A percentile compares a stretch with the other conserved stretches of the same genome.
These are phyloP conservation scores for Zoysia matrella DNA, from an alignment of 202 grass and related monocot species.

Conservation along the genomic window DNA sequence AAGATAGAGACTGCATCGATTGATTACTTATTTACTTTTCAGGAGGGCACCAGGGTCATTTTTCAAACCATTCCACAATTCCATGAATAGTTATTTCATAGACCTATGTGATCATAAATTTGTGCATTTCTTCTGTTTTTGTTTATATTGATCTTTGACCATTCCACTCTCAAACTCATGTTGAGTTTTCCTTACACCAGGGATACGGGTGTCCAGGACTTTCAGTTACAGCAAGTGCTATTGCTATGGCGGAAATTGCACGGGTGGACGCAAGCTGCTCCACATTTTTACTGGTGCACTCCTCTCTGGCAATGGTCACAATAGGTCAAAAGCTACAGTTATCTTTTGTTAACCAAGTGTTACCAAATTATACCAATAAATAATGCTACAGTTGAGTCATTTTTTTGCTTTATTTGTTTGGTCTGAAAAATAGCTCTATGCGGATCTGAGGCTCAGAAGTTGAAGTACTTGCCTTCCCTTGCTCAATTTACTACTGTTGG, in stretches of 20 bases:
- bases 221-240: slow-evolving; percentile 72
- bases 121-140: slow-evolving; percentile 5
- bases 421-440: slow-evolving; percentile 62
- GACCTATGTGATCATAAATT: not conserved
- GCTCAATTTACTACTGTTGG: slow-evolving; percentile 69
- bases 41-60: not conserved
- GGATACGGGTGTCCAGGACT: slow-evolving; percentile 80
- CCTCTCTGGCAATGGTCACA: slow-evolving; percentile 87
- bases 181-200: slow-evolving; percentile 35
- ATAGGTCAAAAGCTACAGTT: slow-evolving; percentile 58
- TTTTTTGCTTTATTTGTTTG: not conserved
- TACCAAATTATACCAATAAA: not conserved
- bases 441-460: slow-evolving; percentile 83
- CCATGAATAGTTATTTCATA: not conserved
- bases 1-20: too few relatives aligned
- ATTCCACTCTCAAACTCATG: slow-evolving; percentile 14
- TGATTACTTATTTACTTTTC: not conserved
- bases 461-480: slow-evolving; percentile 77
- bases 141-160: not conserved
- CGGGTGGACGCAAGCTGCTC: slow-evolving; percentile 80
- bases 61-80: not conserved
- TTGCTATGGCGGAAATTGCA: slow-evolving; percentile 74
- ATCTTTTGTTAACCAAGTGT: not conserved
- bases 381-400: slow-evolving; percentile 7
- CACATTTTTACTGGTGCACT: slow-evolving; percentile 85